Base-by-base conservation (phyloP, 2,329 filamentous ascomycete genomes). In the Penicillium sp. region DNA sequence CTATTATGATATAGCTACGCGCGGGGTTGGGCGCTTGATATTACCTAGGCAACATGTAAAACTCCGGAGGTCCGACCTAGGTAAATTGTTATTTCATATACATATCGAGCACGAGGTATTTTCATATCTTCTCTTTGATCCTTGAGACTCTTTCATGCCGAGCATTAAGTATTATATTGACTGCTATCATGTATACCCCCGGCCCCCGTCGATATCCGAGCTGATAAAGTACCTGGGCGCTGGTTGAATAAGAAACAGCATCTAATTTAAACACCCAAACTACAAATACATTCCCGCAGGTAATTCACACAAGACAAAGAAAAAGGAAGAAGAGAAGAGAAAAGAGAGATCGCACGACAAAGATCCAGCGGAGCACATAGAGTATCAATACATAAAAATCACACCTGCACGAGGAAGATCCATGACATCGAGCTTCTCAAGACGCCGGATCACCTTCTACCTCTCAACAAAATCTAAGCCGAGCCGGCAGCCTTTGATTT, bases 271-370 rank as follows among this genome's bases (percentile, higher is more conserved):
- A 43, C 40, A 48, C 35, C 53, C 23, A 50, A 38, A 26, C 30
- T 58, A 58, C 51, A 58, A 58, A 54, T 58, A 58, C 56, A 58
- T 24, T 50, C 38, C 53, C 45, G 42, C 46, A 20, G 21, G 18
- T 43, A 23, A 21, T 46, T 48, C 38, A 42, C n/a, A 54, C 48
- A 26, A 42, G 21, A 47, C 21, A 47, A 35, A 48, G 28, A 24
- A 40, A 24, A 12, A 26, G 18, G 21, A 11, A 42, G 4, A 24
- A 33, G 12, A 52, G n/a, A 33, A 33, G 12, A 6, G 16, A 40
- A 14, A 40, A 14, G 8, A 40, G 4, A 40, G 9, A 43, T 18
- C 21, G 12, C 18, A 18, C 21, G 20, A 18, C 40, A 43, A 3
- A 43, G 20, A 18, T 43, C n/a, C 40, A 43, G 40, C n/a, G 11